phyloP scores from a whole-genome alignment of 2,329 filamentous ascomycete genomes.

The Xylaria hypoxylon region DNA sequence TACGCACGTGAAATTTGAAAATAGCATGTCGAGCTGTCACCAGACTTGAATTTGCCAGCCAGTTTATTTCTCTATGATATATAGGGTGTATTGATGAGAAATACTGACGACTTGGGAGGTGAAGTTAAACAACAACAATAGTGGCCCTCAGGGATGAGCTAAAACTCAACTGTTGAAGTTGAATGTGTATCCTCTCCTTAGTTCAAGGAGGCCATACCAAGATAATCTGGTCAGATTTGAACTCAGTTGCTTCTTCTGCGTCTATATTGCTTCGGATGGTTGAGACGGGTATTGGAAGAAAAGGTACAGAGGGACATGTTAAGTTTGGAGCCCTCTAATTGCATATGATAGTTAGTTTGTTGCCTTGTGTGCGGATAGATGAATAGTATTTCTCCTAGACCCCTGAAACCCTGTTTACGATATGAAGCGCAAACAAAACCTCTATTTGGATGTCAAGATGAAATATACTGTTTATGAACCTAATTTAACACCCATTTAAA shows the following conservation, averaged over 20 bases:
- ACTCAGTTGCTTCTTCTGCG: not conserved
- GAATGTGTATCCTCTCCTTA: not conserved
- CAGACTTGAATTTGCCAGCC: not conserved
- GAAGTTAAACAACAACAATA: not conserved
- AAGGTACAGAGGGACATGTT: not conserved
- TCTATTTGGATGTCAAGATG: no score
- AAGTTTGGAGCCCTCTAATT: conserved; percentile 1
- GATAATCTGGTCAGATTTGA: not conserved
- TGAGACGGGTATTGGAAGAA: not conserved
- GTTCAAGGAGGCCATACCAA: not conserved
- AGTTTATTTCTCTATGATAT: not conserved
- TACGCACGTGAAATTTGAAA: conserved; percentile 26
- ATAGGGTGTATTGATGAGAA: conserved; percentile 6
- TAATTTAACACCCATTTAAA: no score
- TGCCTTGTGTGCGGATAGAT: not conserved
- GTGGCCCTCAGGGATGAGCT: not conserved
- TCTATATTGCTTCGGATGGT: not conserved
- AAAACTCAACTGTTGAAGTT: not conserved
- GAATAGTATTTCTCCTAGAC: not conserved
- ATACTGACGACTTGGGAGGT: not conserved
- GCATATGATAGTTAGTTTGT: not conserved
- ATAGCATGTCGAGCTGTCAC: conserved; percentile 22
- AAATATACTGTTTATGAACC: no score
- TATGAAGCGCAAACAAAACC: no score
- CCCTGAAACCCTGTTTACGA: not conserved